phyloP scores from a whole-genome alignment of 352 stramenopile genomes.

The Phytopythium oedochilum region DNA sequence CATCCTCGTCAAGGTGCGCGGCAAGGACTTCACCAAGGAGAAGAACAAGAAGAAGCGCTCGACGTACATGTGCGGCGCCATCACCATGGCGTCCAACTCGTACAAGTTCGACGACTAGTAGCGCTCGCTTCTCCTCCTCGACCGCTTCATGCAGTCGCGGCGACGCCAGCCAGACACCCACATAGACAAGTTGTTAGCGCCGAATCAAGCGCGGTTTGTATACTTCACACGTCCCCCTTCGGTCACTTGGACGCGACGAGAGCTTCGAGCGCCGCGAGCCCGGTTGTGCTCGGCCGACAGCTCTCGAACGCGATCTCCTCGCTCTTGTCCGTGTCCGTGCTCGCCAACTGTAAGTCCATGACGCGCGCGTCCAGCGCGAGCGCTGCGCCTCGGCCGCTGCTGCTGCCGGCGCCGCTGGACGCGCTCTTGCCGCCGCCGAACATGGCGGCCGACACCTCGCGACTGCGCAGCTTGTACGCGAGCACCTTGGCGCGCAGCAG shows the following conservation, averaged over 20 bases:
- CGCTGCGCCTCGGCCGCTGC: neutral
- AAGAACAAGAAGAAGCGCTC: constrained; percentile 99
- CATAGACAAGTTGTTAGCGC: neutral
- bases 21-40: constrained; percentile 99
- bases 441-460: constrained; percentile 70
- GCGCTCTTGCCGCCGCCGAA: constrained; percentile 29
- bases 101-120: constrained; percentile 90
- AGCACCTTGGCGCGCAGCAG: constrained; percentile 62
- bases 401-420: neutral
- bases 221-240: no score
- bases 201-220: neutral
- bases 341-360: constrained; percentile 27
- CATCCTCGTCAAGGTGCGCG: constrained; percentile 96
- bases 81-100: constrained; percentile 92
- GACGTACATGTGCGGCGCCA: constrained; percentile 93
- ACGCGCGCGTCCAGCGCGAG: constrained; percentile 4
- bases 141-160: no score
- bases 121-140: no score
- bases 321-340: constrained; percentile 9
- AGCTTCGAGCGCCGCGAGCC: constrained; percentile 29
- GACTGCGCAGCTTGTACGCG: constrained; percentile 64
- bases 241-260: constrained; percentile 5
- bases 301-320: constrained; percentile 25
- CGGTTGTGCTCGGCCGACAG: constrained; percentile 36
- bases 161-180: neutral